Conservation (phyloP, 2,329 filamentous ascomycete genomes). For the Fusarium staphyleae region DNA sequence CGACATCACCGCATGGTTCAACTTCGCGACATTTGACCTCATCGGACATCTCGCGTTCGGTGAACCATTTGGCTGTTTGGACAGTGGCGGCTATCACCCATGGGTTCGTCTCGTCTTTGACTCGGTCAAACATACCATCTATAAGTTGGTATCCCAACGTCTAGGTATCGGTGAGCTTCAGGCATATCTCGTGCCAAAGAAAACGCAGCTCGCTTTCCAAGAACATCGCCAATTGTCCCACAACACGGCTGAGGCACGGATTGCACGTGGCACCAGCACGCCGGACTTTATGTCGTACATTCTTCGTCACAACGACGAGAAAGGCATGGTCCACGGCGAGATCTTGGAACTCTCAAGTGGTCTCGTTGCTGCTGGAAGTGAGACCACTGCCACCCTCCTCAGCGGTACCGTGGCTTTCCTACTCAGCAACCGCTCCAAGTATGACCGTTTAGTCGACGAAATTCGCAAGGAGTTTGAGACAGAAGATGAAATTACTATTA, state of each 20-base stretch:
- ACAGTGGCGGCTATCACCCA: conserved; percentile 10
- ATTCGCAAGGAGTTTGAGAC: background rate
- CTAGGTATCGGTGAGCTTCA: background rate
- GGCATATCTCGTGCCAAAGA: background rate
- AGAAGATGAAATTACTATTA: background rate
- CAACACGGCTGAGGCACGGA: background rate
- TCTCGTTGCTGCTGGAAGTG: conserved; percentile 6
- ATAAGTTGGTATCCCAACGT: background rate
- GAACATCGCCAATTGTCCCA: background rate
- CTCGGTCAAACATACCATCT: background rate
- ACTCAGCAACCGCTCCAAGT: background rate
- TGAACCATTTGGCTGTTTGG: conserved; percentile 38
- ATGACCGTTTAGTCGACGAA: background rate
- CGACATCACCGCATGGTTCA: conserved; percentile 34
- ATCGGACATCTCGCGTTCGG: conserved; percentile 43
- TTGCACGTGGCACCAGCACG: background rate
- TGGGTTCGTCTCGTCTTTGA: background rate
- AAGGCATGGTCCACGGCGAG: background rate
- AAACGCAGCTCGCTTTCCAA: background rate
- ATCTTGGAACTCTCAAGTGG: background rate
- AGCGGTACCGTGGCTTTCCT: background rate
- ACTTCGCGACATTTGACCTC: conserved; percentile 43
- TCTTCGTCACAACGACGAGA: conserved; percentile 1
- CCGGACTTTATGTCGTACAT: background rate
- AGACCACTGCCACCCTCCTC: conserved; percentile 6